These are phyloP conservation scores for Sabuloglossum arenarium DNA, from an alignment of 495 filamentous ascomycete genomes.

Conservation along the genomic window DNA sequence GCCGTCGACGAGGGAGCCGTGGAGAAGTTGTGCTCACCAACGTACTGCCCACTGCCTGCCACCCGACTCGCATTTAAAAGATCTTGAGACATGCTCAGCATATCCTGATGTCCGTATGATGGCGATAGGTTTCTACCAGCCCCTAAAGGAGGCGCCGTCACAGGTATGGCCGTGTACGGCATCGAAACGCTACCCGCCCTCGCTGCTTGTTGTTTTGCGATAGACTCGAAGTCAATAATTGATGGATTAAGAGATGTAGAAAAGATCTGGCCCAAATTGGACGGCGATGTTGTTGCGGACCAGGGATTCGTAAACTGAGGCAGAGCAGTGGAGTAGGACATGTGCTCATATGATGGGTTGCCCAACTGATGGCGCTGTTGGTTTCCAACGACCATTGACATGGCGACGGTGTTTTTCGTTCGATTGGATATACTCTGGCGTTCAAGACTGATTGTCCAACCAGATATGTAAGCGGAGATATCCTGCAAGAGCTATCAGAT, in stretches of 20 bases:
- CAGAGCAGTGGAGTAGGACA: conserved; percentile 1
- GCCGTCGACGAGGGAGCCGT: conserved; percentile 11
- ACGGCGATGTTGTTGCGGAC: neutral
- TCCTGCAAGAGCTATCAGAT: too few relatives aligned
- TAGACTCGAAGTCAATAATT: conserved; percentile 8
- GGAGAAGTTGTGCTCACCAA: conserved; percentile 10
- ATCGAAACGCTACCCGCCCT: conserved; percentile 46
- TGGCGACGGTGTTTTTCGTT: neutral
- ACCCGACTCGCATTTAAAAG: conserved; percentile 29
- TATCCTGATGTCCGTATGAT: conserved; percentile 41
- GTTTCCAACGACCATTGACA: conserved; percentile 5
- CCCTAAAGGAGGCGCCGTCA: conserved; percentile 45
- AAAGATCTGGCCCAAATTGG: conserved; percentile 1
- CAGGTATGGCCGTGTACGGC: conserved; percentile 51
- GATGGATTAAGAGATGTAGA: conserved; percentile 1
- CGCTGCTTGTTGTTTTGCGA: conserved; percentile 33
- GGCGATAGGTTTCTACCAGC: conserved; percentile 47
- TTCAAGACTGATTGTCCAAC: neutral
- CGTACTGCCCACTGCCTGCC: conserved; percentile 20
- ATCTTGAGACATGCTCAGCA: conserved; percentile 59
- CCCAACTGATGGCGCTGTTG: conserved; percentile 2
- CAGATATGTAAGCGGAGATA: neutral
- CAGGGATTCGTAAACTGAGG: conserved; percentile 6
- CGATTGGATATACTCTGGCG: neutral
- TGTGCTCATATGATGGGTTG: conserved; percentile 1